These are phyloP conservation scores for Aspergillus calidoustus DNA, from an alignment of 2,329 filamentous ascomycete species.

Conservation along the genomic window DNA sequence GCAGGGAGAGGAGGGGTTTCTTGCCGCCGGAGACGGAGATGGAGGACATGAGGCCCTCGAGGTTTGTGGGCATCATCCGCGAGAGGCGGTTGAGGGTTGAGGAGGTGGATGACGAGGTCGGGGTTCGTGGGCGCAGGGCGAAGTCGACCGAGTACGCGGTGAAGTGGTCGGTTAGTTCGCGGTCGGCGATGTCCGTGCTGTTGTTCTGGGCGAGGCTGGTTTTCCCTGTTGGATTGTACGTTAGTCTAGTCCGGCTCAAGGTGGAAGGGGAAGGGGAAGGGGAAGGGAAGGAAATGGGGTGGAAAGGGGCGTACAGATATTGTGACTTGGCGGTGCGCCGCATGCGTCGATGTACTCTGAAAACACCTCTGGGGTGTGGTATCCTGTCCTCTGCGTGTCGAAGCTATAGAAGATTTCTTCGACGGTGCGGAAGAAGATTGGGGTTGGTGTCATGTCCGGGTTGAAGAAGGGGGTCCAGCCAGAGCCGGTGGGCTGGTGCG, in stretches of 20 bases:
- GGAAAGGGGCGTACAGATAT: slow-evolving; percentile 7
- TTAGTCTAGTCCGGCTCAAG: too few species aligned
- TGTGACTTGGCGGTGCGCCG: slow-evolving; percentile 12
- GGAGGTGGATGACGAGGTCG: background rate
- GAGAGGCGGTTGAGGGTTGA: background rate
- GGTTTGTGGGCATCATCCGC: background rate
- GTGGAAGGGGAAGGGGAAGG: too few species aligned
- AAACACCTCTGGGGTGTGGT: slow-evolving; percentile 6
- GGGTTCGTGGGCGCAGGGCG: slow-evolving; percentile 12
- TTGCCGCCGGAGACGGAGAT: slow-evolving; percentile 9
- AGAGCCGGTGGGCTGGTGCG: background rate
- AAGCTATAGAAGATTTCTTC: slow-evolving; percentile 15
- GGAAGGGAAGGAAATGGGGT: background rate
- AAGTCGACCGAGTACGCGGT: slow-evolving; percentile 17
- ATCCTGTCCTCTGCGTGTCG: slow-evolving; percentile 12
- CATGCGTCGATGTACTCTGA: slow-evolving; percentile 13
- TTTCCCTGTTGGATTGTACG: slow-evolving; percentile 5
- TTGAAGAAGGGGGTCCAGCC: slow-evolving; percentile 9
- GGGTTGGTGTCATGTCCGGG: slow-evolving; percentile 8
- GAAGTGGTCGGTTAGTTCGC: slow-evolving; percentile 18
- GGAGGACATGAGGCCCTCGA: background rate
- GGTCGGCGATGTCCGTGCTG: slow-evolving; percentile 18
- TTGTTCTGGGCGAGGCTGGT: slow-evolving; percentile 5
- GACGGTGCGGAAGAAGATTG: slow-evolving; percentile 1
- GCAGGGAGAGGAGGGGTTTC: slow-evolving; percentile 12